phyloP scores from a whole-genome alignment of 2,329 filamentous ascomycete species.

The Scedosporium dehoogii region DNA sequence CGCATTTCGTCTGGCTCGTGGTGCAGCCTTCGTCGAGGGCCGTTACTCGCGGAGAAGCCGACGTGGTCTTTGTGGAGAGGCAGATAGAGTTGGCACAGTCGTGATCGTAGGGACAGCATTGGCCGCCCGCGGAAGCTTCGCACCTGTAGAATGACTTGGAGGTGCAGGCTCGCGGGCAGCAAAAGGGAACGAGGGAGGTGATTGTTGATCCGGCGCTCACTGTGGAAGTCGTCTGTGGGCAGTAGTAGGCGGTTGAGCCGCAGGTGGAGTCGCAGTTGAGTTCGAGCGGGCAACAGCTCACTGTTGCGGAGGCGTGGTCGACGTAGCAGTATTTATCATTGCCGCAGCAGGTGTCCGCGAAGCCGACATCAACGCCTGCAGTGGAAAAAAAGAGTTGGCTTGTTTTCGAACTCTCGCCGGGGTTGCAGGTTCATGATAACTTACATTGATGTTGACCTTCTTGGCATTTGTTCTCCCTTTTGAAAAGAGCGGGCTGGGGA shows the following conservation, averaged over 20 bases:
- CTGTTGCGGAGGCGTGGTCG: conserved; percentile 17
- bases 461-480: conserved; percentile 18
- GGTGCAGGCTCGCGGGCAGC: conserved; percentile 30
- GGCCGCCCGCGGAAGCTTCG: conserved; percentile 29
- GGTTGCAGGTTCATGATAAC: conserved; percentile 3
- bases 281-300: conserved; percentile 32
- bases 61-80: conserved; percentile 11
- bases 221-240: conserved; percentile 15
- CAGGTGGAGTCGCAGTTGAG: conserved; percentile 29
- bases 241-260: conserved; percentile 21
- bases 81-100: conserved; percentile 26
- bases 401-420: no score
- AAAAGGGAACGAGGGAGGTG: conserved; percentile 19
- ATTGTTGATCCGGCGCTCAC: conserved; percentile 11
- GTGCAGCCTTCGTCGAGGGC: conserved; percentile 33
- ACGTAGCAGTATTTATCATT: conserved; percentile 37
- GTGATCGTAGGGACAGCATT: conserved; percentile 38
- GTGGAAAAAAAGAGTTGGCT: conserved; percentile 2
- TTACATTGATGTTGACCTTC: conserved; percentile 21
- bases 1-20: conserved; percentile 32
- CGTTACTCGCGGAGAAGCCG: conserved; percentile 18
- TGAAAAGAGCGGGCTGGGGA: conserved; percentile 17
- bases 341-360: conserved; percentile 28
- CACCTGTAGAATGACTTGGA: conserved; percentile 34
- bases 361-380: conserved; percentile 31